Evolutionary conservation across 2,329 filamentous ascomycete species (phyloP), one percentile per base, ranked within the genome.

Genomic region (Drechslera avenae): DNA sequence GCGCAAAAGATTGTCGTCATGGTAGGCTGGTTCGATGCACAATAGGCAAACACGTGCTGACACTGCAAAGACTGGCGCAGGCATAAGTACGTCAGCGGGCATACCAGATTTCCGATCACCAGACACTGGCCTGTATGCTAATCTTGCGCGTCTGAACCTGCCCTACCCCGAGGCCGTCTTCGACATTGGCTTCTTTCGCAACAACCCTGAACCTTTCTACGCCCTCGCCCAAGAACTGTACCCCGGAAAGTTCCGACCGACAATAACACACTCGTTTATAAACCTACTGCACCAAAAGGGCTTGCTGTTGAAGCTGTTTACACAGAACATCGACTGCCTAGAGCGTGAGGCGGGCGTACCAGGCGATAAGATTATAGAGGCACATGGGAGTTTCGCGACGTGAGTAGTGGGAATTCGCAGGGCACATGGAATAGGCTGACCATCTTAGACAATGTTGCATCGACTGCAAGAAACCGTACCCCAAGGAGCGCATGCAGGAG

Each of bases 291-390:
- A 92, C 50, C 79, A 86, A 53, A 96, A 95, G 75, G 85, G 84
- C 3, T 78, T 93, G 33, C 78, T 99, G 18, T 78, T 88, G 59
- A 94, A 91, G 79, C 83, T 94, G 45, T 99, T 97, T 73, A 97
- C 94, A 0, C 94, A 99, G 70, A 99, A 99, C 68, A 97, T 99
- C 61, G 94, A 99, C 76, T 96, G 91, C 66, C 81, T 99, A 10
- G 94, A 99, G 75, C 85, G 92, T 17, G 82, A 84, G 60, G 94
- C 93, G 10, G 94, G 94, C 19, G 86, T 99, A 1, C 89, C 91
- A 0, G 81, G 78, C 0, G 86, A 93, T 2, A 86, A 83, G 73
- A 92, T 99, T 41, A 81, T 99, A 26, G 93, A 97, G 75, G 94
- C 94, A 0, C 94, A 99, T 72, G 94, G 94, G 37, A 96, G 91